Conservation (phyloP, 1,284 basidiomycete genomes). For the Boletus calvinii region DNA sequence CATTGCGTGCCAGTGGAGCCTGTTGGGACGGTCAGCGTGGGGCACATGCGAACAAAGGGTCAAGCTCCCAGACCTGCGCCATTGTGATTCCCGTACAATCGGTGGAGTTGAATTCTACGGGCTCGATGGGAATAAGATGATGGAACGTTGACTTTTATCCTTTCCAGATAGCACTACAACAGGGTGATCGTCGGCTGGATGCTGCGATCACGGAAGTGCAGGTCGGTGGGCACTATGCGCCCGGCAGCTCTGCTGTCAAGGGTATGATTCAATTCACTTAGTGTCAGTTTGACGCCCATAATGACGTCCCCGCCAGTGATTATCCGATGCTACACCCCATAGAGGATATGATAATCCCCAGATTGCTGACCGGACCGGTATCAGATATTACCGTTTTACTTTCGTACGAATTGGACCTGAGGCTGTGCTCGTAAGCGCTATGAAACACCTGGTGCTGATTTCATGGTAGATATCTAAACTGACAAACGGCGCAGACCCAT, state of each 20-base stretch:
- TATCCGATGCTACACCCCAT: background rate
- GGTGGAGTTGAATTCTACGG: background rate
- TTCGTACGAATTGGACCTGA: background rate
- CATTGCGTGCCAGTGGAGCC: constrained; percentile 19
- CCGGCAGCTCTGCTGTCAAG: background rate
- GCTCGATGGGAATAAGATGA: background rate
- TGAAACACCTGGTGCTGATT: background rate
- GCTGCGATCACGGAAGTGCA: background rate
- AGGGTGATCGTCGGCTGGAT: background rate
- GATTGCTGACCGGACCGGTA: background rate
- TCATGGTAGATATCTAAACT: constrained; percentile 3
- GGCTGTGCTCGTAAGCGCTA: background rate
- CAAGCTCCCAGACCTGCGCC: constrained; percentile 12
- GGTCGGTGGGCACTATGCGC: background rate
- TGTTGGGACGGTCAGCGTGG: constrained; percentile 10
- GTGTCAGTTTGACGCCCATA: constrained; percentile 3
- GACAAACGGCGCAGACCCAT: background rate
- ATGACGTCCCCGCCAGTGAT: too few relatives aligned
- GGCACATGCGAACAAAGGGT: background rate
- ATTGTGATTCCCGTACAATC: background rate
- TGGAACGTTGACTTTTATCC: background rate
- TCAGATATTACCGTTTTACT: background rate
- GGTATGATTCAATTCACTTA: background rate
- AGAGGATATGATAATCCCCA: background rate
- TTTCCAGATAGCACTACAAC: background rate